Evolutionary conservation across 257 asterid genomes (phyloP), one percentile per base, ranked within the genome.

Genomic region (Lithospermum erythrorhizon): DNA sequence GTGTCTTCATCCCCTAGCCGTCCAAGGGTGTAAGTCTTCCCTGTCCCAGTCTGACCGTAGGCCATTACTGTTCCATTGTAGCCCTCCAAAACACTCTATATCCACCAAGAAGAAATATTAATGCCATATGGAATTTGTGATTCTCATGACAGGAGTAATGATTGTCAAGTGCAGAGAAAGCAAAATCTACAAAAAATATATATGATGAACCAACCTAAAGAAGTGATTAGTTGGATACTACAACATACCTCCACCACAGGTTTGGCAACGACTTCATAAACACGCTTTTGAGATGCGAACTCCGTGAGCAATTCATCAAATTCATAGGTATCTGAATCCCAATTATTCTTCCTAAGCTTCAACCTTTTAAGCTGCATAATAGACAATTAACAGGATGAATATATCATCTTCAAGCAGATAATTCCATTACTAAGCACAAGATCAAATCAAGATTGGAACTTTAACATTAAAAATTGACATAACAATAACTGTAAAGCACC

Each of bases 61-160:
- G 99, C 99, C 99, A 93, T 93, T 68, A 93, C 97, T 13, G 99
- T 93, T 76, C 97, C 96, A 67, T 93, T 93, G 83, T 93, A 93
- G 62, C 97, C 99, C 41, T 89, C 97, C 69, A 93, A 79, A 69
- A 93, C 96, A 25, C 97, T 93, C 97, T 93, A 14, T 14, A 41
- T 11, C 15, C 18, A 41, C 49, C 49, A 11, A 41, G 49, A 76
- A 58, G 59, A 54, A 65, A 27, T 27, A 41, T 11, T 41, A 41
- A 41, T 14, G 49, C 17, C 16, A 41, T 41, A 41, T 11, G 49
- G 18, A 41, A 41, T 11, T 14, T 11, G 13, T 14, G 17, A 41
- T 41, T 41, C 49, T 41, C 15, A 41, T 41, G 49, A 41, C 17
- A 41, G 14, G 49, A 41, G 11, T 13, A 13, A 41, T 41, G 18